A percentile compares a stretch with the other conserved stretches of the same genome.
These are phyloP conservation scores for Penicillium nordicum DNA, from an alignment of 2,329 filamentous ascomycete species.

Conservation along the genomic window DNA sequence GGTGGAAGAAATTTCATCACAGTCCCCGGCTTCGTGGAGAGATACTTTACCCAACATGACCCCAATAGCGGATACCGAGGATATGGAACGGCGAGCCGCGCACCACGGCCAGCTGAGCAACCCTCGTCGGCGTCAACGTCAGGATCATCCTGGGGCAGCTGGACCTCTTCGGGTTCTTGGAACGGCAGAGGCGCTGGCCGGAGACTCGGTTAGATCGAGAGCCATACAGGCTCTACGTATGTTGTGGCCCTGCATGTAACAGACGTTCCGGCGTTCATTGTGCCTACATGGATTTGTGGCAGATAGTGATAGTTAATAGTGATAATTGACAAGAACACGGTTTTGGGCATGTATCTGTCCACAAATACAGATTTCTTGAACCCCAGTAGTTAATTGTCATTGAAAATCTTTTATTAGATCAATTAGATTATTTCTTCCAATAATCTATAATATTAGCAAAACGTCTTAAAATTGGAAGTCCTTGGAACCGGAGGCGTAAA, in stretches of 20 bases:
- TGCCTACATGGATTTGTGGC: neutral
- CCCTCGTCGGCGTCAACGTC: conserved; percentile 7
- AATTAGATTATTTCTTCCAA: neutral
- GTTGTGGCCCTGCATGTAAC: neutral
- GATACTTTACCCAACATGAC: conserved; percentile 55
- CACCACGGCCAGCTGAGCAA: conserved; percentile 24
- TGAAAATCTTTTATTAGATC: neutral
- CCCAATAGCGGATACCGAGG: conserved; percentile 49
- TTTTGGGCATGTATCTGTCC: neutral
- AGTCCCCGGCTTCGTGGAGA: conserved; percentile 69
- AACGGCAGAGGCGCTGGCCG: conserved; percentile 40
- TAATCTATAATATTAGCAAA: neutral
- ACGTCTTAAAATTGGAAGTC: neutral
- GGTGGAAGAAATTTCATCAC: conserved; percentile 73
- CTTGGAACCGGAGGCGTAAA: neutral
- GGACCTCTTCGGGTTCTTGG: conserved; percentile 37
- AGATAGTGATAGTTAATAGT: conserved; percentile 4
- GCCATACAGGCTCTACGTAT: neutral
- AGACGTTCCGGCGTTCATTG: neutral
- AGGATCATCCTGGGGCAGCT: conserved; percentile 21
- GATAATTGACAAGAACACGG: neutral
- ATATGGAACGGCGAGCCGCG: conserved; percentile 62
- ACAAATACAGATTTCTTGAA: neutral
- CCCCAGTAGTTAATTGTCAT: neutral
- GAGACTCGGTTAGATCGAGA: conserved; percentile 30